These are phyloP conservation scores for Microcos paniculata DNA, from an alignment of 345 rosid species.

Conservation along the genomic window DNA sequence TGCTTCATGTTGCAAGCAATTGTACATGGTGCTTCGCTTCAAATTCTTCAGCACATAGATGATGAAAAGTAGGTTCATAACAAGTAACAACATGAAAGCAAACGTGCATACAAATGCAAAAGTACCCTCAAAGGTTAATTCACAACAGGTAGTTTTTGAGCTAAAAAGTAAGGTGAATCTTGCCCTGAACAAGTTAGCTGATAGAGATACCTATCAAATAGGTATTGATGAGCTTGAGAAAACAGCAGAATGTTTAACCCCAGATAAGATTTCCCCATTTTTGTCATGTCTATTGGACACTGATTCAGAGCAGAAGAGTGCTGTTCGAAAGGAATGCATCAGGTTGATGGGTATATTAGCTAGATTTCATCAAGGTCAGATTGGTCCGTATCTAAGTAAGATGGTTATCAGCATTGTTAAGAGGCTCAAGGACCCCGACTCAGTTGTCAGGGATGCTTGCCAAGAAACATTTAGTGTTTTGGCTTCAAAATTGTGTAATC, in stretches of 20 bases:
- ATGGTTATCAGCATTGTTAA: slow-evolving; percentile 75
- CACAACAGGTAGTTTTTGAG: slow-evolving; percentile 58
- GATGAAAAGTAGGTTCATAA: background rate
- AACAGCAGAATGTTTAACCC: slow-evolving; percentile 52
- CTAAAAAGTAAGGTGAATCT: slow-evolving; percentile 67
- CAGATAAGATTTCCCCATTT: slow-evolving; percentile 60
- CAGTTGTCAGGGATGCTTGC: slow-evolving; percentile 87
- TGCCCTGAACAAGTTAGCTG: slow-evolving; percentile 84
- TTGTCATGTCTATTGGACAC: slow-evolving; percentile 80
- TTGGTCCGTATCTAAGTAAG: slow-evolving; percentile 56
- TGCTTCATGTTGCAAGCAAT: background rate
- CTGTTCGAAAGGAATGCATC: slow-evolving; percentile 70
- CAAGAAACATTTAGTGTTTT: slow-evolving; percentile 70
- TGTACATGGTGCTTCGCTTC: background rate
- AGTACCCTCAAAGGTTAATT: slow-evolving; percentile 43
- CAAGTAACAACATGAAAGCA: slow-evolving; percentile 40
- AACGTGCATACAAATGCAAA: slow-evolving; percentile 37
- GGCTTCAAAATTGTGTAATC: slow-evolving; percentile 53
- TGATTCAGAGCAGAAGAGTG: slow-evolving; percentile 67
- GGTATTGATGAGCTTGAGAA: slow-evolving; percentile 82
- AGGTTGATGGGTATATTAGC: slow-evolving; percentile 65
- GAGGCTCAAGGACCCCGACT: slow-evolving; percentile 88
- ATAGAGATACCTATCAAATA: slow-evolving; percentile 81
- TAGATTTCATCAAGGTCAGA: slow-evolving; percentile 46
- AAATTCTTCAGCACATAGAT: background rate